phyloP scores from a whole-genome alignment of 1,284 basidiomycete species.

The Psilocybe mexicana region DNA sequence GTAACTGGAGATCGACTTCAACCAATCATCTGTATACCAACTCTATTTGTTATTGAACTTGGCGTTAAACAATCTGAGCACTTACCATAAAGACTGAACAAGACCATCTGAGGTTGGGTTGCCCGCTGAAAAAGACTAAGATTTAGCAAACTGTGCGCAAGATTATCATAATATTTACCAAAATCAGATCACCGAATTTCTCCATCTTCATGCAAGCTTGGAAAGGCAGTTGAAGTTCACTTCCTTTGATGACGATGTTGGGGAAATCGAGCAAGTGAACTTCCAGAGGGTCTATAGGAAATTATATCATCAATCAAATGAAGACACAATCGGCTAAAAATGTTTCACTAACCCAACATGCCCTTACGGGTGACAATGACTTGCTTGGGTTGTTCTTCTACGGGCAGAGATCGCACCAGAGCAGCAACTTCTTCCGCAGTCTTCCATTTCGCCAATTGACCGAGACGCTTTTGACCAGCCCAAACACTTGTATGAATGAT shows the following conservation, averaged over 20 bases:
- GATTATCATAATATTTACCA: slow-evolving; percentile 47
- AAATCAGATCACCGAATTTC: slow-evolving; percentile 97
- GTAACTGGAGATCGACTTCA: slow-evolving; percentile 98
- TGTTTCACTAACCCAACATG: slow-evolving; percentile 77
- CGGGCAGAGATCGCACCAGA: slow-evolving; percentile 92
- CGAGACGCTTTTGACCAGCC: slow-evolving; percentile 99
- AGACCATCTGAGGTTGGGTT: slow-evolving; percentile 98
- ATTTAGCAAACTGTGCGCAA: slow-evolving; percentile 2
- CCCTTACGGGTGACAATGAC: slow-evolving; percentile 99
- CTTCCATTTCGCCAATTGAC: slow-evolving; percentile 99
- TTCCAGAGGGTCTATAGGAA: slow-evolving; percentile 80
- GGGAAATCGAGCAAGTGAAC: slow-evolving; percentile 99
- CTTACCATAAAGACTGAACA: slow-evolving; percentile 95
- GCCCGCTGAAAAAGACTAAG: slow-evolving; percentile 62
- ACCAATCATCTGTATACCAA: slow-evolving; percentile 81
- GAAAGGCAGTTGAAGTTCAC: slow-evolving; percentile 97
- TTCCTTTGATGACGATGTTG: slow-evolving; percentile 99
- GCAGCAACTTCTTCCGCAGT: slow-evolving; percentile 99
- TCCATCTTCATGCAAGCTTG: slow-evolving; percentile 99
- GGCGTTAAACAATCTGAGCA: not conserved
- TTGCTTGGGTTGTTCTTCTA: slow-evolving; percentile 99
- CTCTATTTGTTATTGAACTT: not conserved
- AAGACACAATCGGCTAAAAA: not conserved
- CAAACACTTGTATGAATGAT: slow-evolving; percentile 99
- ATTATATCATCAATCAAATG: slow-evolving; percentile 4